Conservation (phyloP, 441 rosid species). For the Brassica balearica region DNA sequence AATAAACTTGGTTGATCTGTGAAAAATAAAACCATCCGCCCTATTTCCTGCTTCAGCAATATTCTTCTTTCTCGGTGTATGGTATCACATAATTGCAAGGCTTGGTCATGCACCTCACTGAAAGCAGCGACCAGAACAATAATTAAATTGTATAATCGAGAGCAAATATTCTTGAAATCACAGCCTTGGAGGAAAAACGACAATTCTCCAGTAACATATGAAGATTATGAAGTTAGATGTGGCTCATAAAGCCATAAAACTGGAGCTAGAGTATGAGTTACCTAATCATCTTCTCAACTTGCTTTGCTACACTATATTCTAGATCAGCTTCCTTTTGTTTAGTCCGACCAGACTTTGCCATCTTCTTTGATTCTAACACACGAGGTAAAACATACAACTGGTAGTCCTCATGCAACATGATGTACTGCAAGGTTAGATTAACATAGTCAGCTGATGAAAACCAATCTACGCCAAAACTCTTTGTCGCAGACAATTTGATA, state of each 20-base stretch:
- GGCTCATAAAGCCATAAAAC: slow-evolving; percentile 25
- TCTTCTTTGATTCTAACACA: slow-evolving; percentile 93
- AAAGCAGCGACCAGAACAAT: slow-evolving; percentile 42
- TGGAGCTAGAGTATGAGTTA: slow-evolving; percentile 35
- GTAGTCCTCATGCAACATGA: slow-evolving; percentile 92
- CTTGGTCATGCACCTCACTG: slow-evolving; percentile 99
- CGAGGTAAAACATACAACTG: slow-evolving; percentile 96
- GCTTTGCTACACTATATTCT: slow-evolving; percentile 99
- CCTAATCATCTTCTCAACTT: slow-evolving; percentile 99
- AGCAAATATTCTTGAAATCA: slow-evolving; percentile 19
- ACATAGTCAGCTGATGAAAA: slow-evolving; percentile 46
- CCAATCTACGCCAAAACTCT: slow-evolving; percentile 17
- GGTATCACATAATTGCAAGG: slow-evolving; percentile 76
- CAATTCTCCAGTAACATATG: slow-evolving; percentile 23
- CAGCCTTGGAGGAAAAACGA: neutral
- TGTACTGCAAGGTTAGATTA: slow-evolving; percentile 64
- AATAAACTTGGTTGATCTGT: slow-evolving; percentile 99
- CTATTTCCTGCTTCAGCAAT: slow-evolving; percentile 94
- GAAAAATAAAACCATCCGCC: slow-evolving; percentile 97
- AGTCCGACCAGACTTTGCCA: slow-evolving; percentile 98
- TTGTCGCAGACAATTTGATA: slow-evolving; percentile 23
- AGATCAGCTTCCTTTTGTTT: slow-evolving; percentile 98
- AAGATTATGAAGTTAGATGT: slow-evolving; percentile 16
- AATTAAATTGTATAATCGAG: slow-evolving; percentile 5
- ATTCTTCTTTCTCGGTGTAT: slow-evolving; percentile 94